Base-by-base conservation (phyloP, 306 rosid genomes). In the Quercus parvula region DNA sequence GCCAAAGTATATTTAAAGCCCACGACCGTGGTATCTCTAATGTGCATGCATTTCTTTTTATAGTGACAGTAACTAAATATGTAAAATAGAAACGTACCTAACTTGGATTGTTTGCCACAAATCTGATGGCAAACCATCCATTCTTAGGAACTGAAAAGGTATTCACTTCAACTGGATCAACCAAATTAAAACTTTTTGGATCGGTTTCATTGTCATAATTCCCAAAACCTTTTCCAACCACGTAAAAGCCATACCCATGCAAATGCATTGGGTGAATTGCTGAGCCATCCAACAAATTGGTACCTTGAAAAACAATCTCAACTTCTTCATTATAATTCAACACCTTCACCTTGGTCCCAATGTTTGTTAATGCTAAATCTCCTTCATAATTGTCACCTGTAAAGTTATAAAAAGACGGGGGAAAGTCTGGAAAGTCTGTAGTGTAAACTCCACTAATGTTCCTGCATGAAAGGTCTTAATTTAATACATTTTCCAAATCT, bases 101-200 rank as follows among this genome's bases (percentile, higher is more conserved):
- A 83, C 86, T 83, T 0, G 86, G 86, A 41, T 83, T 83, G 18
- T 79, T 71, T 15, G 86, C 83, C 1, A 51, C 6, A 44, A 35
- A 33, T 33, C 72, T 35, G 27, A 67, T 7, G 24, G 52, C 72
- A 33, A 67, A 6, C 72, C 52, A 67, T 22, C 86, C 86, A 58
- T 79, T 79, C 64, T 44, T 83, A 30, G 86, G 86, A 59, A 79
- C 77, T 51, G 46, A 67, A 20, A 83, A 1, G 27, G 86, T 83
- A 70, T 79, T 83, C 3, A 69, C 63, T 54, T 70, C 77, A 0
- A 81, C 83, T 18, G 83, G 86, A 75, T 83, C 83, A 62, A 79
- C 77, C 77, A 83, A 83, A 66, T 83, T 83, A 56, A 74, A 83
- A 5, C 77, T 68, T 19, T 56, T 25, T 27, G 82, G 78, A 9